Conservation (phyloP, 2,329 filamentous ascomycete genomes). For the Daldinia sp. region DNA sequence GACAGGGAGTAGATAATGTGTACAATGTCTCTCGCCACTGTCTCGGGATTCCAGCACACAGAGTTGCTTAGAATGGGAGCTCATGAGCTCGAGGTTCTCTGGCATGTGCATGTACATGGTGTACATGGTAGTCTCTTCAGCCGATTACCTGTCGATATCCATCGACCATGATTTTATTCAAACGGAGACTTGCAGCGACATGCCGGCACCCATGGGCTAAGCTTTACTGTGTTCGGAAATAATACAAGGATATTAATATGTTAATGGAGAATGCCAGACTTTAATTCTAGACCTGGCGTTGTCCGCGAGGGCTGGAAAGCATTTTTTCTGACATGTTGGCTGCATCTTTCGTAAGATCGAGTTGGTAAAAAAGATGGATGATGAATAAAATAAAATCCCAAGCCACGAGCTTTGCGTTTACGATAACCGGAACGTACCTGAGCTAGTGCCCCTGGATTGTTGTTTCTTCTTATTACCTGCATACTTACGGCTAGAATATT, state of each 20-base stretch:
- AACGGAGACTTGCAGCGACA: slow-evolving; percentile 27
- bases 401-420: neutral
- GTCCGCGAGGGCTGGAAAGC: slow-evolving; percentile 33
- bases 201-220: slow-evolving; percentile 35
- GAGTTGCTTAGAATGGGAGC: slow-evolving; percentile 1
- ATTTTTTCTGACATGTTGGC: slow-evolving; percentile 15
- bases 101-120: slow-evolving; percentile 38
- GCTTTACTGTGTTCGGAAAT: slow-evolving; percentile 25
- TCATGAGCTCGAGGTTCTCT: slow-evolving; percentile 17
- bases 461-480: neutral
- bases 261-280: slow-evolving; percentile 35
- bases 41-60: slow-evolving; percentile 33
- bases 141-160: slow-evolving; percentile 10
- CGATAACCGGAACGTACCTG: neutral
- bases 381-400: slow-evolving; percentile 4
- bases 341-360: neutral
- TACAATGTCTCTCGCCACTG: slow-evolving; percentile 39
- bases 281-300: slow-evolving; percentile 32
- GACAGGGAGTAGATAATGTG: slow-evolving; percentile 28
- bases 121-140: slow-evolving; percentile 21
- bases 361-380: neutral
- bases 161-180: slow-evolving; percentile 18
- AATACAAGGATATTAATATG: slow-evolving; percentile 24
- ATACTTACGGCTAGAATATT: neutral
- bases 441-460: neutral